phyloP scores from a whole-genome alignment of 257 asterid species.

The Coffea eugenioides region DNA sequence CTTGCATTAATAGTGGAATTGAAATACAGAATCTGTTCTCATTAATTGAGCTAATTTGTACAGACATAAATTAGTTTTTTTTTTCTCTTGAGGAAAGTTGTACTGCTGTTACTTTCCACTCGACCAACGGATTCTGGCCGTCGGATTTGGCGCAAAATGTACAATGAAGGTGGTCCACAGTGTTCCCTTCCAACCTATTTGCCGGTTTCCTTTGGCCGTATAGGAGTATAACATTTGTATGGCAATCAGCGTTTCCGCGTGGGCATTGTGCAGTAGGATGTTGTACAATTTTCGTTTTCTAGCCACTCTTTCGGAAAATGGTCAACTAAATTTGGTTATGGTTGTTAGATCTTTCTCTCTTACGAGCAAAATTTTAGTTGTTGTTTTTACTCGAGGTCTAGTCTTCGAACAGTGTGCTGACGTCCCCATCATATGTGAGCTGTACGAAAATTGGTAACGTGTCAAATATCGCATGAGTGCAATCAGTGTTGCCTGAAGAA shows the following conservation, averaged over 20 bases:
- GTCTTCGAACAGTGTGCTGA: neutral
- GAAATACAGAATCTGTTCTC: too few relatives aligned
- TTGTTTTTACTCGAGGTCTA: neutral
- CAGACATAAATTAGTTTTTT: too few relatives aligned
- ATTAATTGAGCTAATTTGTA: too few relatives aligned
- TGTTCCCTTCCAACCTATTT: constrained; percentile 41
- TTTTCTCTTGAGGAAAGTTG: too few relatives aligned
- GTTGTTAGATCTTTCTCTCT: constrained; percentile 17
- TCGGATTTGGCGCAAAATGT: neutral
- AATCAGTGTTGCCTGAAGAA: neutral
- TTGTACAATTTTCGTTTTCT: neutral
- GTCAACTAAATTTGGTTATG: constrained; percentile 33
- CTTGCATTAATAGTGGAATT: too few relatives aligned
- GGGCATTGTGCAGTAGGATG: neutral
- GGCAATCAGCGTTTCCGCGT: constrained; percentile 21
- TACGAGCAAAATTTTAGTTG: neutral
- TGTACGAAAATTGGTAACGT: neutral
- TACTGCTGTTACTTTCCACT: neutral
- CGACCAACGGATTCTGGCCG: neutral
- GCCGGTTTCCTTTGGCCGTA: constrained; percentile 5
- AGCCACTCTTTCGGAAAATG: constrained; percentile 5
- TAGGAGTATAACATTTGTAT: neutral
- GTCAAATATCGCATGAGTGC: neutral
- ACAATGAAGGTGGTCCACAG: constrained; percentile 7
- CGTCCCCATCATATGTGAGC: constrained; percentile 15